Evolutionary conservation across 2,329 filamentous ascomycete species (phyloP), one percentile per base, ranked within the genome.

Genomic region (Colletotrichum brevisporum): DNA sequence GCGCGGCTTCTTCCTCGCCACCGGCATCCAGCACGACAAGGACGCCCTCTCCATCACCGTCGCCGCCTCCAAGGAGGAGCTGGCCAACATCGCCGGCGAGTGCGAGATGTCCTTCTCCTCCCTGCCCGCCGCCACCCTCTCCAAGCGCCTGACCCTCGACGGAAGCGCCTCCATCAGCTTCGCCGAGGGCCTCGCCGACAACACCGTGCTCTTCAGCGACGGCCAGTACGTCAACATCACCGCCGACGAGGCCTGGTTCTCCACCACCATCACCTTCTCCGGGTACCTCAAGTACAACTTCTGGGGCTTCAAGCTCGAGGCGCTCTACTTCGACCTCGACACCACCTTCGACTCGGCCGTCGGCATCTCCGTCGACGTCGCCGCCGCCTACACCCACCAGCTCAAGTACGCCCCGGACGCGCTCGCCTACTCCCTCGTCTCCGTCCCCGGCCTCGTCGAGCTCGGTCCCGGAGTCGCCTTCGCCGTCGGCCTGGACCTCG

Each of bases 251-350:
- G 80, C 77, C 41, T 70, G 73, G 54, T 76, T 85, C 61, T 75
- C 75, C 18, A 76, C 79, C 26, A 75, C 75, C 18, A 75, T 82
- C 47, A 80, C 79, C 15, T 79, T 84, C 52, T 83, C 82, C 1
- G 83, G 82, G 41, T 78, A 80, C 66, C 75, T 84, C n/a, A 75
- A 77, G 56, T 84, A 82, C 74, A 79, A 78, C 70, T 79, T 83
- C 69, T 73, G 76, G 54, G 69, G 70, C n/a, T 74, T 75, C 48
- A 73, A 76, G 48, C 72, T 82, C 5, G 72, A 81, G 51, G 72
- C 75, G 27, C 76, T 84, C 5, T 81, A 79, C 73, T 81, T 85
- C 52, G 82, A 84, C 69, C 76, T 84, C 69, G 81, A 83, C 60
- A 76, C 81, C 24, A 72, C 73, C 24, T 76, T 83, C 60, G 76